Evolutionary conservation across 768 basidiomycete genomes (phyloP).

Genomic region (Lepiota brunneoincarnata): DNA sequence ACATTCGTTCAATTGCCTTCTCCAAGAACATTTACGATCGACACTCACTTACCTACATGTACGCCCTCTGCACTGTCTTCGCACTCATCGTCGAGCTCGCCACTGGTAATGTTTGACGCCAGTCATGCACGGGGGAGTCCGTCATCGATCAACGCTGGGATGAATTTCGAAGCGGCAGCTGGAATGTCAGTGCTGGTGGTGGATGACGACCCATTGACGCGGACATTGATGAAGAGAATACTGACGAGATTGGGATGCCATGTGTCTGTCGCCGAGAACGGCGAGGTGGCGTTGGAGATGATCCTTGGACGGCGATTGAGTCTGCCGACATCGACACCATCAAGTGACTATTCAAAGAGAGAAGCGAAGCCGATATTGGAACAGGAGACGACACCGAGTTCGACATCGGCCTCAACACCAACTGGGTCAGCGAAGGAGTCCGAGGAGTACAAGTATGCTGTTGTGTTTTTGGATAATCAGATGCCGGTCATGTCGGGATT

Average conservation of each 20-base stretch:
- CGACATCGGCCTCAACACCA: conserved; percentile 11
- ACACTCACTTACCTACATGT: conserved; percentile 21
- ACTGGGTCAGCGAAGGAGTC: conserved; percentile 11
- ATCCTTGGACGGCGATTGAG: conserved; percentile 44
- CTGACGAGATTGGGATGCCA: conserved; percentile 74
- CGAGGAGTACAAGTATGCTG: conserved; percentile 39
- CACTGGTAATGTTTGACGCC: conserved; percentile 37
- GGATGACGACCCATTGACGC: conserved; percentile 79
- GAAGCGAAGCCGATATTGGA: conserved; percentile 36
- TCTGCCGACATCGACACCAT: conserved; percentile 30
- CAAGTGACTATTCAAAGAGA: conserved; percentile 31
- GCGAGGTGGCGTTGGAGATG: conserved; percentile 71
- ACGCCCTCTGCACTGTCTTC: conserved; percentile 23
- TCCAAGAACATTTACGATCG: conserved; percentile 28
- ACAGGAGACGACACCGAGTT: conserved; percentile 19
- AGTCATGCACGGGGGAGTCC: conserved; percentile 36
- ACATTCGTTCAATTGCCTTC: conserved; percentile 37
- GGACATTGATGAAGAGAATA: conserved; percentile 77
- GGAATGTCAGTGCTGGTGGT: conserved; percentile 73
- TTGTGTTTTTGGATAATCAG: conserved; percentile 68
- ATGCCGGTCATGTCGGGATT: conserved; percentile 83
- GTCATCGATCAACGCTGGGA: conserved; percentile 31
- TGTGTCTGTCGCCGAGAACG: conserved; percentile 84
- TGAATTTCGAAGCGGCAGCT: conserved; percentile 38
- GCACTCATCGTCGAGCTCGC: conserved; percentile 23